Evolutionary conservation across 148 eudicot genomes (phyloP).

Genomic region (Cornus kousa): DNA sequence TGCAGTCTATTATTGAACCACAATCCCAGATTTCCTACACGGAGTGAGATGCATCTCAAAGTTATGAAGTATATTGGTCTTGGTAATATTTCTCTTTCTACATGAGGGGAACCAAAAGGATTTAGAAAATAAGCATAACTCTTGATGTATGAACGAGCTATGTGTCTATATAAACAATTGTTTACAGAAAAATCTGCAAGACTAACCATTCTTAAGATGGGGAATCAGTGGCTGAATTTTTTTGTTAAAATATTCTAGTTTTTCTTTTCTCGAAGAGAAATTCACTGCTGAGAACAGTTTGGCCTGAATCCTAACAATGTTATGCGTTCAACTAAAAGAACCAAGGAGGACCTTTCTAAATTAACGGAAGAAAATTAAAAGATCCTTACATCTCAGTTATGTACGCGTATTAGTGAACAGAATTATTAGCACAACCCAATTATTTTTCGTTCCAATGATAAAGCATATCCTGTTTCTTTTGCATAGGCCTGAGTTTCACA

Average conservation of each 20-base stretch:
- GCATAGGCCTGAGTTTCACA: constrained; percentile 44
- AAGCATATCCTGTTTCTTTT: constrained; percentile 4
- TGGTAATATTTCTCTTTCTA: background rate
- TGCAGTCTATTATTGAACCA: background rate
- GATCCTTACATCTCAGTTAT: background rate
- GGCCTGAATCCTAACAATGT: background rate
- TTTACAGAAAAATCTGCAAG: background rate
- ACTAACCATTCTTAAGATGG: background rate
- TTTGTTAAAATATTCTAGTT: background rate
- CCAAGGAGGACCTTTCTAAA: background rate
- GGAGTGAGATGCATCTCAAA: background rate
- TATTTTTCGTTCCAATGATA: background rate
- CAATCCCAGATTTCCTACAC: background rate
- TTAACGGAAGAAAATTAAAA: background rate
- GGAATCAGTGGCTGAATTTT: background rate
- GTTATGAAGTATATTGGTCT: background rate
- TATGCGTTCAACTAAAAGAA: background rate
- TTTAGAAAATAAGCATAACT: background rate
- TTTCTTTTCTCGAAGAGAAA: background rate
- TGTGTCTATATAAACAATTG: background rate
- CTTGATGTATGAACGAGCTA: background rate
- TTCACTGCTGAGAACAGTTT: too few species aligned
- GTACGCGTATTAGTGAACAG: background rate
- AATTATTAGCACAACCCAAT: background rate
- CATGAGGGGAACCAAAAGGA: background rate